Base-by-base conservation (phyloP, 805 yeast genomes). In the Wickerhamiella dianesei region DNA sequence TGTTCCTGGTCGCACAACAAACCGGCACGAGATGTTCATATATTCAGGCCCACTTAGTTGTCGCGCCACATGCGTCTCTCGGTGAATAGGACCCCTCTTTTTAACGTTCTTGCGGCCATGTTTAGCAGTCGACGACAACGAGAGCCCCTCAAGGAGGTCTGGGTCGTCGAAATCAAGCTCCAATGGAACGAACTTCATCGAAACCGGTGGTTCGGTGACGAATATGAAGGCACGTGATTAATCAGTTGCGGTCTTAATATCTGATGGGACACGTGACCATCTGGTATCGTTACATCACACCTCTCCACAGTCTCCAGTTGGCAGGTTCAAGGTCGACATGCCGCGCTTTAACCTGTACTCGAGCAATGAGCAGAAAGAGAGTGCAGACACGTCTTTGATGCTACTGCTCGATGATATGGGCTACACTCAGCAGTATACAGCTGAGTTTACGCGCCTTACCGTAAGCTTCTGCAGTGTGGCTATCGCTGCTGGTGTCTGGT, bases 21-120 rank as follows among this genome's bases (percentile, higher is more conserved):
- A 82, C 54, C 85, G 76, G 60, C 81, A 88, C 60, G 82, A 81
- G 18, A 87, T 89, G 59, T 89, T 92, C 49, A 86, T 80, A 45
- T 60, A 66, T 37, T 56, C 58, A 2, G 49, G 39, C 17, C 48
- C 29, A 5, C 51, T 46, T 22, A 54, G 46, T 8, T 12, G n/a
- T 19, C 41, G 6, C 39, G 39, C 39, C 17, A 17, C 6, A 36
- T 6, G 8, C 6, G 41, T 19, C n/a, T 17, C n/a, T 4, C 25
- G n/a, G 8, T n/a, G 41, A 5, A 21, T 6, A 20, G 41, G 25
- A 12, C 25, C 16, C 25, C 18, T 5, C 25, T 20, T 17, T 8
- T 8, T 12, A 12, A 9, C 9, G 13, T 13, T 37, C 17, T 37
- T 9, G 13, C 14, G 9, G 9, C 9, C 35, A 29, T 14, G 9